Conservation (phyloP, 2,329 filamentous ascomycete species). For the Drechslerella dactyloides region DNA sequence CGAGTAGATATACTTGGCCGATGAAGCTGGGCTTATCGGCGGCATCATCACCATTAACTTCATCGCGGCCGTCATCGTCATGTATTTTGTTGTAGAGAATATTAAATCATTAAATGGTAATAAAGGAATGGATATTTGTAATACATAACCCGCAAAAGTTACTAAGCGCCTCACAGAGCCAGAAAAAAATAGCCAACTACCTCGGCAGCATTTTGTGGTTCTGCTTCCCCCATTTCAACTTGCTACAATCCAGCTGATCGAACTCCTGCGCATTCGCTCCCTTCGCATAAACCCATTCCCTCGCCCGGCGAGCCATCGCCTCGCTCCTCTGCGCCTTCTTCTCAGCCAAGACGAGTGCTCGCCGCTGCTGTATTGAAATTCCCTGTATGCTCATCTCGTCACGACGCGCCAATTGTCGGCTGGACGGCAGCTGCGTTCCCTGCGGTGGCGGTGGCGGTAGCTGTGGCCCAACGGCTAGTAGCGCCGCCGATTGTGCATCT, state of each 20-base stretch:
- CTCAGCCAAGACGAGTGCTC: slow-evolving; percentile 31
- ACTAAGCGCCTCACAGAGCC: too few relatives aligned
- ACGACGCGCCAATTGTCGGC: slow-evolving; percentile 24
- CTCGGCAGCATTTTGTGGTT: slow-evolving; percentile 39
- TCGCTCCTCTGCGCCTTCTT: slow-evolving; percentile 44
- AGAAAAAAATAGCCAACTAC: too few relatives aligned
- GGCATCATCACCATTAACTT: too few relatives aligned
- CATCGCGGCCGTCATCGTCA: too few relatives aligned
- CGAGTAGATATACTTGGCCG: too few relatives aligned
- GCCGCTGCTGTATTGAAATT: slow-evolving; percentile 24
- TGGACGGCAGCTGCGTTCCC: not conserved
- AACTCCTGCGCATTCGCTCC: slow-evolving; percentile 30
- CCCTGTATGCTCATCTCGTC: slow-evolving; percentile 37
- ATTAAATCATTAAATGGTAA: too few relatives aligned
- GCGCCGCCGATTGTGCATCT: slow-evolving; percentile 5
- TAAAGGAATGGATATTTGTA: too few relatives aligned
- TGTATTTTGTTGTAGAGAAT: too few relatives aligned
- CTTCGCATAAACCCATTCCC: slow-evolving; percentile 33
- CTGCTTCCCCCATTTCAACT: slow-evolving; percentile 20
- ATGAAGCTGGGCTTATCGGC: too few relatives aligned
- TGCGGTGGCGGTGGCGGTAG: not conserved
- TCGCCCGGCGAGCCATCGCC: slow-evolving; percentile 27
- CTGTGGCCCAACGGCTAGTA: not conserved
- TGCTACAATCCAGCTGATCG: slow-evolving; percentile 28
- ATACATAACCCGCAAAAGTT: too few relatives aligned